These are phyloP conservation scores for Rhynchospora breviuscula DNA, from an alignment of 176 grass and related monocot genomes.

Conservation along the genomic window DNA sequence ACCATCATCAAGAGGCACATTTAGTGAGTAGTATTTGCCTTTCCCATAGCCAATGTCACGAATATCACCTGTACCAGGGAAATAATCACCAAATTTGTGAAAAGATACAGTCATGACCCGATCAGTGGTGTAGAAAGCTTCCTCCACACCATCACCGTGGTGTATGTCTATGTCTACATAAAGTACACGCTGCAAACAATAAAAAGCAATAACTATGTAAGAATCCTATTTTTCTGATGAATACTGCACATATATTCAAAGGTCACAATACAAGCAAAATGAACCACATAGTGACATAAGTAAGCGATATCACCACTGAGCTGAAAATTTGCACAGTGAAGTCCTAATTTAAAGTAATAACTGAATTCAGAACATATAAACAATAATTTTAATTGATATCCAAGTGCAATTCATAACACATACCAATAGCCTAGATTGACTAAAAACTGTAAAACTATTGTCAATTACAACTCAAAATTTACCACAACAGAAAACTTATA, in stretches of 20 bases:
- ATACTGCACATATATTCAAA: not conserved
- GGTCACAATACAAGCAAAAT: not conserved
- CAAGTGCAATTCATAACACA: not conserved
- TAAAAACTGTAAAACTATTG: not conserved
- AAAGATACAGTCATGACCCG: slow-evolving; percentile 95
- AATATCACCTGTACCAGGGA: slow-evolving; percentile 82
- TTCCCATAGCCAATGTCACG: slow-evolving; percentile 60
- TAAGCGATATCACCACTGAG: not conserved
- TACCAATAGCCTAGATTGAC: not conserved
- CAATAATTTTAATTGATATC: not conserved
- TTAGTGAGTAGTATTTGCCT: slow-evolving; percentile 80
- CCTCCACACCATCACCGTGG: slow-evolving; percentile 86
- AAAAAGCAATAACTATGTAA: slow-evolving; percentile 11
- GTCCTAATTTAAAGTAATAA: not conserved
- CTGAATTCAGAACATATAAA: not conserved
- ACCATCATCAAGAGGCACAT: slow-evolving; percentile 81
- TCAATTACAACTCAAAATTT: not conserved
- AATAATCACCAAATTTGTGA: slow-evolving; percentile 91
- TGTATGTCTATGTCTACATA: slow-evolving; percentile 95
- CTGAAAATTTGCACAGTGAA: not conserved
- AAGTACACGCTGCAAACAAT: slow-evolving; percentile 54
- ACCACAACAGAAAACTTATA: not conserved
- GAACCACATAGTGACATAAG: not conserved
- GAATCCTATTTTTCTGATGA: not conserved
- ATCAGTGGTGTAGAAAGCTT: slow-evolving; percentile 88